Base-by-base conservation (phyloP, 1,284 basidiomycete species). In the Xerocomus minutiporus region DNA sequence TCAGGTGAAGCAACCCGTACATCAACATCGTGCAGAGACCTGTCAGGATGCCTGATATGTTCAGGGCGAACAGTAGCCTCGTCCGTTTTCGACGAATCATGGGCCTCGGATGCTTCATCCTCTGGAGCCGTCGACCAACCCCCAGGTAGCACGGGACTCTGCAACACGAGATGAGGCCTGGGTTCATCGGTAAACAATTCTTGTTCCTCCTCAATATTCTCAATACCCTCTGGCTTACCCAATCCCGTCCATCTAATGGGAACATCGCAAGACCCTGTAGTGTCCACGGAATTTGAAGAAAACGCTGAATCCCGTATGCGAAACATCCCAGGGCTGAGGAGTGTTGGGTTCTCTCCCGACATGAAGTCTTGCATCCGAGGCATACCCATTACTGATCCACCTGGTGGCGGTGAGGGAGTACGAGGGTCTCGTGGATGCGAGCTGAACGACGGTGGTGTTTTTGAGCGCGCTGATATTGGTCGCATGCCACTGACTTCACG, bases 241-340 rank as follows among this genome's bases (percentile, higher is more conserved):
- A 66, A 59, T 8, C 79, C 80, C 25, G 74, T 76, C 81, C 81
- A 81, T 53, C 76, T 75, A 45, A 81, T 76, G 8, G 79, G 76
- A 47, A 77, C 71, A 41, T 80, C 77, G 13, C 67, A 69, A 51
- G 71, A 76, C 4, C 68, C 64, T 4, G 73, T 72, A 8, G 73
- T 78, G 20, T 64, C 68, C 32, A 59, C 50, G 28, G 66, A 71
- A 50, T 65, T 72, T 11, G 73, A 69, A 20, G 81, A 82, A 57
- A 81, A 73, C 11, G 71, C 74, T 13, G 82, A 82, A 59, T 83
- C 81, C 47, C 81, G 71, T 61, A 68, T 60, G 46, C 64, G 67
- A 50, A 81, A 82, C 46, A 75, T 73, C 29, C 72, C 73, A 7
- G 75, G 67, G 38, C 75, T 73, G 15, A 82, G 70, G 46, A 81